Evolutionary conservation across 352 stramenopile genomes (phyloP).

Genomic region (Globisporangium spinosum): DNA sequence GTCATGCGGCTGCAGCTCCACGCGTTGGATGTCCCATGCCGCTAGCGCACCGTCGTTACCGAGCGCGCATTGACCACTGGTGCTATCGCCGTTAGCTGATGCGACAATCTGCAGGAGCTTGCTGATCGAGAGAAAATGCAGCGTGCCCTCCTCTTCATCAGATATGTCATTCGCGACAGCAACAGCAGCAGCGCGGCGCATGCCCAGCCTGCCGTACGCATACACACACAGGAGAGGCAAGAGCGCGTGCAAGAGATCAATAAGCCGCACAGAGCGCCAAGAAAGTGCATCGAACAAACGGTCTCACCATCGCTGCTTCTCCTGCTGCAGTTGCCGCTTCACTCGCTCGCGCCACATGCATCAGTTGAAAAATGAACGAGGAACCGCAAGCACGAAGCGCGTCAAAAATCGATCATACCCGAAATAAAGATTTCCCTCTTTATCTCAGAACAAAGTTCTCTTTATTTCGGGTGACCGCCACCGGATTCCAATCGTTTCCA

Average conservation of each 20-base stretch:
- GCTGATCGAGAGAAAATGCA: slow-evolving; percentile 8
- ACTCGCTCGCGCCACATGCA: slow-evolving; percentile 14
- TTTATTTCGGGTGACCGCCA: no score
- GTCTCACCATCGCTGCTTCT: slow-evolving; percentile 14
- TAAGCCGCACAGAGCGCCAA: not conserved
- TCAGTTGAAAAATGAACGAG: no score
- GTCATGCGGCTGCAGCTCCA: not conserved
- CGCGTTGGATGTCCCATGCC: not conserved
- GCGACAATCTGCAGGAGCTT: slow-evolving; percentile 4
- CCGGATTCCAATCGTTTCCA: no score
- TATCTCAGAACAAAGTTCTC: no score
- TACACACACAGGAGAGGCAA: not conserved
- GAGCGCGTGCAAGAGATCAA: not conserved
- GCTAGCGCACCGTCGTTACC: not conserved
- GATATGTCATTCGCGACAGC: not conserved
- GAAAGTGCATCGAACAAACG: not conserved
- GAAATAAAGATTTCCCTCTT: no score
- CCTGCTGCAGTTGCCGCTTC: slow-evolving; percentile 15
- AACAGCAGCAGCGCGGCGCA: not conserved
- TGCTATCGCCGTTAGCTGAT: not conserved
- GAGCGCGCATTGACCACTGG: not conserved
- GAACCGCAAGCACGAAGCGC: no score
- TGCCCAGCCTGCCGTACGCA: not conserved
- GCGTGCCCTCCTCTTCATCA: not conserved
- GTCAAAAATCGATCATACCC: no score